These are phyloP conservation scores for Fraxinus ornus DNA, from an alignment of 305 asterid species.

Conservation along the genomic window DNA sequence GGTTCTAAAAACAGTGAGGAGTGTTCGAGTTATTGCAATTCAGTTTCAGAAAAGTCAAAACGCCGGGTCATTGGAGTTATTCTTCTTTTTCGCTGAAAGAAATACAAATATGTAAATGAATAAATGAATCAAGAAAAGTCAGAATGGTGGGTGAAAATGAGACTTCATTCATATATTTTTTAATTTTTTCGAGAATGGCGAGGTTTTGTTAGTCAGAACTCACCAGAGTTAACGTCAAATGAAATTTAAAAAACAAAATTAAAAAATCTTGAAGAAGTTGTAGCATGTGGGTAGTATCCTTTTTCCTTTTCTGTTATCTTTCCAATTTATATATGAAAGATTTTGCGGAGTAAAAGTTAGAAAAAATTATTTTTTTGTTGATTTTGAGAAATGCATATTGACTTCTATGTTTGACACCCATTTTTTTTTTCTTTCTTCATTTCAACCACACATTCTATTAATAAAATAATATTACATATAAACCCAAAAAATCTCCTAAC, in stretches of 20 bases:
- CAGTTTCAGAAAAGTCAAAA: neutral
- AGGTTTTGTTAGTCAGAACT: neutral
- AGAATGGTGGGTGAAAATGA: neutral
- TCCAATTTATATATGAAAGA: neutral
- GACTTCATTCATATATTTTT: neutral
- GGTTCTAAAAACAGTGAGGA: neutral
- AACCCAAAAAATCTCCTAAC: too few species aligned
- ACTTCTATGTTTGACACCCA: too few species aligned
- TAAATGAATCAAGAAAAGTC: conserved; percentile 2
- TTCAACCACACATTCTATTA: too few species aligned
- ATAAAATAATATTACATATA: too few species aligned
- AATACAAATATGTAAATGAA: neutral
- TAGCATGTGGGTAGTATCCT: neutral
- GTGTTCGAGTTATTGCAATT: neutral
- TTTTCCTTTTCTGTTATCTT: neutral
- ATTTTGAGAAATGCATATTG: neutral
- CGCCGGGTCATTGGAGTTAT: neutral
- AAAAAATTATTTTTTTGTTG: neutral
- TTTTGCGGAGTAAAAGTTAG: neutral
- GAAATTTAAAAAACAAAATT: neutral
- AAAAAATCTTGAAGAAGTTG: neutral
- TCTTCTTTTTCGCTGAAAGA: neutral
- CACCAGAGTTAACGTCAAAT: neutral
- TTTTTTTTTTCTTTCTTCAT: too few species aligned
- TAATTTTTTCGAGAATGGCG: neutral